A percentile compares a stretch with the other conserved stretches of the same genome.
Conservation (phyloP, 2,329 filamentous ascomycete species). For the Aspergillus quadricinctus region DNA sequence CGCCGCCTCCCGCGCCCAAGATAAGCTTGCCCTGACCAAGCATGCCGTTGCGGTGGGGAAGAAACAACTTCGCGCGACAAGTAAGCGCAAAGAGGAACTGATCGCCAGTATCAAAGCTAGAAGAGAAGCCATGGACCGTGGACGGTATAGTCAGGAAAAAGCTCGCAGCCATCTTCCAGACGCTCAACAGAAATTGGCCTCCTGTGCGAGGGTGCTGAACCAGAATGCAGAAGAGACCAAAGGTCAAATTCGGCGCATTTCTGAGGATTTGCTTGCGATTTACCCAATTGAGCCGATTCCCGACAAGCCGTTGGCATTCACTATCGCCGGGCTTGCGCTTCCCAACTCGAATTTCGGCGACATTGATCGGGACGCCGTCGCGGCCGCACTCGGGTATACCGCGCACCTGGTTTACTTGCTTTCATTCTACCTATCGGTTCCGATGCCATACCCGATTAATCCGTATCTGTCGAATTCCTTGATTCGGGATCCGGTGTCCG, state of each 20-base stretch:
- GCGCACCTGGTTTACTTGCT: constrained; percentile 70
- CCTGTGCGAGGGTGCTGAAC: constrained; percentile 53
- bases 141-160: constrained; percentile 56
- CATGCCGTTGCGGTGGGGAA: constrained; percentile 59
- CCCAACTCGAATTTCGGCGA: constrained; percentile 78
- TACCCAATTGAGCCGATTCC: constrained; percentile 72
- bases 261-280: constrained; percentile 72
- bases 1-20: constrained; percentile 35
- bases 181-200: constrained; percentile 55
- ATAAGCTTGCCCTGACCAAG: constrained; percentile 39
- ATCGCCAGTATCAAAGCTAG: constrained; percentile 62
- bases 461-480: constrained; percentile 69
- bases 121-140: constrained; percentile 62
- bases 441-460: constrained; percentile 75
- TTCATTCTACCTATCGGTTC: constrained; percentile 74
- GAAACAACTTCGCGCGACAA: constrained; percentile 60
- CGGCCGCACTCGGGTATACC: constrained; percentile 76
- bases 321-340: constrained; percentile 71
- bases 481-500: constrained; percentile 68
- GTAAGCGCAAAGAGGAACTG: constrained; percentile 63
- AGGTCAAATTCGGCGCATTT: constrained; percentile 83
- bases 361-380: constrained; percentile 61
- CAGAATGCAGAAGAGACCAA: constrained; percentile 61
- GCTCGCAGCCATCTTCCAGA: constrained; percentile 59
- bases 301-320: constrained; percentile 68